Conservation (phyloP, 2,329 filamentous ascomycete species). For the Fusarium sp. region DNA sequence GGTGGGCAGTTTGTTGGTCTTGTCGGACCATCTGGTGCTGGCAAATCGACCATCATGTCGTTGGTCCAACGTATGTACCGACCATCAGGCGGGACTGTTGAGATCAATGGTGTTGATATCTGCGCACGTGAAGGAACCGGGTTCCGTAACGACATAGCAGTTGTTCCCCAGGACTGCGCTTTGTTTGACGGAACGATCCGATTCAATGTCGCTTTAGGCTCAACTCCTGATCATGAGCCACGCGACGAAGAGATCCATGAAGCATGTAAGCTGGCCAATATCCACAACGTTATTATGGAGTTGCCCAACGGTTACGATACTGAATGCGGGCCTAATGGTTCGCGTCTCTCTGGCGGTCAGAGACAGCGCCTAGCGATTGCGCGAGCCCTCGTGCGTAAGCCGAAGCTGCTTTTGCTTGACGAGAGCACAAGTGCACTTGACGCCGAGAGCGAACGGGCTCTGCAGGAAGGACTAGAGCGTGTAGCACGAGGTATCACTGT, state of each 20-base stretch:
- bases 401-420: slow-evolving; percentile 80
- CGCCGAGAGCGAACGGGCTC: slow-evolving; percentile 72
- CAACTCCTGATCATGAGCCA: slow-evolving; percentile 65
- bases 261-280: slow-evolving; percentile 75
- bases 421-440: slow-evolving; percentile 86
- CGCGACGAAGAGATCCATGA: slow-evolving; percentile 72
- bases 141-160: slow-evolving; percentile 65
- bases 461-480: slow-evolving; percentile 74
- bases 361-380: slow-evolving; percentile 84
- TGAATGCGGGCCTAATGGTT: slow-evolving; percentile 76
- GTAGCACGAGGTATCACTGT: slow-evolving; percentile 66
- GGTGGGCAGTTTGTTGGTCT: slow-evolving; percentile 72
- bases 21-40: slow-evolving; percentile 74
- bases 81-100: slow-evolving; percentile 55
- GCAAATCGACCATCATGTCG: slow-evolving; percentile 74
- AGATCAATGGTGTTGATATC: slow-evolving; percentile 62
- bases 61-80: slow-evolving; percentile 64
- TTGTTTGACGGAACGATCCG: slow-evolving; percentile 67
- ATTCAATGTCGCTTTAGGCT: slow-evolving; percentile 68
- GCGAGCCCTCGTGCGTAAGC: slow-evolving; percentile 77
- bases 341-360: slow-evolving; percentile 81
- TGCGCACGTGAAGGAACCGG: slow-evolving; percentile 54
- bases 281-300: slow-evolving; percentile 73
- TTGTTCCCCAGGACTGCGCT: slow-evolving; percentile 69
- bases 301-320: slow-evolving; percentile 76